Evolutionary conservation across 176 grass and related monocot genomes (phyloP), one percentile per base, ranked within the genome.

Genomic region (Alopecurus myosuroides): DNA sequence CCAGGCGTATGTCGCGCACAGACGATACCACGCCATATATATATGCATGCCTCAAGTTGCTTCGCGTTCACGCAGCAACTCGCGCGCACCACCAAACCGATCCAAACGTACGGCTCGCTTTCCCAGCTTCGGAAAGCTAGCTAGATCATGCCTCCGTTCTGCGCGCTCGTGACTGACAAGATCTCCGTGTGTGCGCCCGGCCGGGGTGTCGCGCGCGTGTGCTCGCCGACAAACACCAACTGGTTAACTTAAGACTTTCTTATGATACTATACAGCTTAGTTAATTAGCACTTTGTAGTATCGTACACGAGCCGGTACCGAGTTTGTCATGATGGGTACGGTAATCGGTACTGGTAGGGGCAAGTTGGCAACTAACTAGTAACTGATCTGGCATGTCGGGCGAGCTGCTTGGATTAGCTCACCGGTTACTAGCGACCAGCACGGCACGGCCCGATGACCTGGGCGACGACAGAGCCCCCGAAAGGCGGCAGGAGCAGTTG

Each of bases 401-500:
- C n/a, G 13, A 15, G 15, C 41, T 72, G 23, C 34, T 73, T 3
- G 67, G 81, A n/a, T 82, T 73, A 73, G 81, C 68, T 73, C 81
- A 23, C 23, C 48, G 2, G 49, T 29, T 40, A 64, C 80, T 9
- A 81, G 45, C 46, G 18, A 70, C 67, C 35, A 28, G 80, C 50
- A 33, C 81, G 37, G 80, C 50, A 33, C 81, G 37, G 26, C 11
- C 81, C 29, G 39, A 34, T 45, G 26, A 18, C 20, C 25, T 58
- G 55, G 22, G 28, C 11, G 11, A 39, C 23, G 51, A 56, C 22
- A 25, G 50, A 31, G 80, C 31, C 34, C 50, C 7, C 49, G 23
- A 82, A 73, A 82, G 67, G 50, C 48, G 35, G 45, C 67, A n/a
- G 39, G 39, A 11, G 70, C 69, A 83, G 81, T 62, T 83, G 69